Percentiles rank a stretch among this genome's conserved stretches.
Conservation (phyloP, 805 yeast genomes). For the Nakazawaea pomicola region DNA sequence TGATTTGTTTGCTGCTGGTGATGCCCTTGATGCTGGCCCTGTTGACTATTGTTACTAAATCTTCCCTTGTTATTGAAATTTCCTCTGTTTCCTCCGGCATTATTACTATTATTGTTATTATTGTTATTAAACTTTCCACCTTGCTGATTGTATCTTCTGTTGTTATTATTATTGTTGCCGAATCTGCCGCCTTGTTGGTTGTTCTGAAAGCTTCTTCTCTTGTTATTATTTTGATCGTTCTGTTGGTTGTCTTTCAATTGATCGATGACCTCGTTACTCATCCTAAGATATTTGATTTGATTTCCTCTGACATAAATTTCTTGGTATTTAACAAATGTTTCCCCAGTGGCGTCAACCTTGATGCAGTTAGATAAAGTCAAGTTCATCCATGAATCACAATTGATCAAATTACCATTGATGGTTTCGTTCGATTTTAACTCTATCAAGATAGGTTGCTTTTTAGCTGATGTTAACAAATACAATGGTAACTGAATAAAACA, state of each 20-base stretch:
- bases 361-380: conserved; percentile 74
- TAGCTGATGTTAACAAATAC: conserved; percentile 84
- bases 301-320: conserved; percentile 83
- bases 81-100: conserved; percentile 5
- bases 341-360: conserved; percentile 59
- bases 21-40: conserved; percentile 1
- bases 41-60: conserved; percentile 1
- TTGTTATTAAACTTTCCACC: conserved; percentile 14
- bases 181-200: conserved; percentile 6
- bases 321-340: conserved; percentile 53
- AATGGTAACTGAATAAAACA: conserved; percentile 65
- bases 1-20: too few relatives aligned
- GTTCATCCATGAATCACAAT: conserved; percentile 96
- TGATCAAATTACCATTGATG: conserved; percentile 73
- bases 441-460: conserved; percentile 79
- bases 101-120: conserved; percentile 13
- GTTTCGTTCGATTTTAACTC: conserved; percentile 92
- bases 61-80: conserved; percentile 1
- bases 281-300: conserved; percentile 71
- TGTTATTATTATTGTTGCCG: conserved; percentile 19
- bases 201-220: conserved; percentile 21
- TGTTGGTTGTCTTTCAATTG: conserved; percentile 64
- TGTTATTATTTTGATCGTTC: conserved; percentile 37
- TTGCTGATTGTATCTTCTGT: conserved; percentile 21
- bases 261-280: conserved; percentile 74